phyloP scores from a whole-genome alignment of 225 moss, liverwort and hornwort species.

The Polytrichum commune region DNA sequence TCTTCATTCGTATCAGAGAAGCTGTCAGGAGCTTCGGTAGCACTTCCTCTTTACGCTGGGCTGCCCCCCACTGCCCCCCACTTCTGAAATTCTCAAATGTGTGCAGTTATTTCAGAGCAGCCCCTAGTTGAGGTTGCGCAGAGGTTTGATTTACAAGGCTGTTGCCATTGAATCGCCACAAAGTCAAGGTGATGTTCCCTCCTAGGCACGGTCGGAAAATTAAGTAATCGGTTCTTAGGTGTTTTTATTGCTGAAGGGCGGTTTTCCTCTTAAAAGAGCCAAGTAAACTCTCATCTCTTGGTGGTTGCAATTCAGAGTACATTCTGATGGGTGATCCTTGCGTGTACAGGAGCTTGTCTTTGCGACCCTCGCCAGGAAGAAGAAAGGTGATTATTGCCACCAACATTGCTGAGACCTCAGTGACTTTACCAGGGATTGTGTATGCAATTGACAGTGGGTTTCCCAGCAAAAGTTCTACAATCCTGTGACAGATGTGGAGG shows the following conservation, averaged over 20 bases:
- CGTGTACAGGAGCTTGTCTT: slow-evolving; percentile 68
- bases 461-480: slow-evolving; percentile 92
- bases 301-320: not conserved
- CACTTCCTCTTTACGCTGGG: slow-evolving; percentile 89
- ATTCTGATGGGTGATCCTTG: not conserved
- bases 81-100: not conserved
- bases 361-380: slow-evolving; percentile 65
- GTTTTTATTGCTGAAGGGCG: too few relatives aligned
- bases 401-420: slow-evolving; percentile 92
- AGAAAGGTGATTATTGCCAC: slow-evolving; percentile 90
- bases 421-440: slow-evolving; percentile 88
- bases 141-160: too few relatives aligned
- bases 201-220: too few relatives aligned
- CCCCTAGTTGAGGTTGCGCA: too few relatives aligned
- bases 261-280: too few relatives aligned
- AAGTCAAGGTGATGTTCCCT: too few relatives aligned
- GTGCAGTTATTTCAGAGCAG: too few relatives aligned
- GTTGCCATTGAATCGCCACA: too few relatives aligned
- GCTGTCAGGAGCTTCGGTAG: slow-evolving; percentile 54
- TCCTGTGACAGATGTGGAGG: slow-evolving; percentile 84
- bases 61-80: slow-evolving; percentile 69
- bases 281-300: too few relatives aligned
- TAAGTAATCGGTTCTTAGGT: too few relatives aligned
- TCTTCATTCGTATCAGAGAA: slow-evolving; percentile 12
- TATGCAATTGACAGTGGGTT: slow-evolving; percentile 90